Evolutionary conservation across 306 rosid genomes (phyloP), one percentile per base, ranked within the genome.

Genomic region (Bauhinia variegata): DNA sequence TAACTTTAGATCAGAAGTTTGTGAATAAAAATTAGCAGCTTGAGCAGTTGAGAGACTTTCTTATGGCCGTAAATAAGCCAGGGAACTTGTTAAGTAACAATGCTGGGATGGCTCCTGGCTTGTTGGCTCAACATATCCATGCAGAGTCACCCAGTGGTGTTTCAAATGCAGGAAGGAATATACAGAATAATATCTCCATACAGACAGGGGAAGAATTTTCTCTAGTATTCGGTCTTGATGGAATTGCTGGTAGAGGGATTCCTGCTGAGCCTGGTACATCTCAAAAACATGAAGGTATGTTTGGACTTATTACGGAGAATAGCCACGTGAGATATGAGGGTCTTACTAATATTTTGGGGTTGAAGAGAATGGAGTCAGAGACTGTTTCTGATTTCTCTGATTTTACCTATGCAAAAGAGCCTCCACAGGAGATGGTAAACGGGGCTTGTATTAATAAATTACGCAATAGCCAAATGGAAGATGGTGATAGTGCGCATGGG

Each of bases 281-380:
- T 42, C 80, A 4, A 64, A 73, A 60, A 30, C 44, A 33, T 8
- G 84, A 79, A 67, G 70, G 4, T 73, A 76, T 37, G 57, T 72
- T 42, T 74, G 82, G 50, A 14, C 28, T 74, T 55, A 73, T 60
- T 46, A 49, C 49, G 70, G 77, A 80, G 79, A 84, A 82, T 49
- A 63, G 34, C 19, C 84, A 77, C 6, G 65, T 70, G 71, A 82
- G 77, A 13, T 82, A 82, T 23, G 84, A 83, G 67, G 93, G 72
- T 64, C 85, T 76, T 57, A 70, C 80, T 38, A 76, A 78, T 54
- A 48, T 82, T 70, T 76, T 84, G 62, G 96, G 85, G 75, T 72
- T 84, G 83, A 78, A 62, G 80, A 82, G 89, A 78, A 68, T 74
- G 81, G 70, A 78, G 57, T 89, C 88, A 5, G 88, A 82, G 76